Conservation (phyloP, 306 rosid species). For the Cucumis hystrix region DNA sequence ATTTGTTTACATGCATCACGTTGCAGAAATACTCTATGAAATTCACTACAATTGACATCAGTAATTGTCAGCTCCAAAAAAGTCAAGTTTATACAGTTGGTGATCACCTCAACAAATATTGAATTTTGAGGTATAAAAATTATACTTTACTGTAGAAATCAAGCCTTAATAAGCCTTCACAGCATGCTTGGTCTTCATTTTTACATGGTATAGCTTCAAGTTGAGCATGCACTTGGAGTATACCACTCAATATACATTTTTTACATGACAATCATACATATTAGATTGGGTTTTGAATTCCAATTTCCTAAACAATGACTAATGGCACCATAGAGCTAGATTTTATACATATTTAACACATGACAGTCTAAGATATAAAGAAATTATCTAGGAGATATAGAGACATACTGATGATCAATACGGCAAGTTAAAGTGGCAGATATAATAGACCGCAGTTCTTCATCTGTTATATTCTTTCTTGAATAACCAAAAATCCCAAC, state of each 20-base stretch:
- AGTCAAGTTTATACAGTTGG: background rate
- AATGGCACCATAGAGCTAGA: background rate
- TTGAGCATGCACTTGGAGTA: background rate
- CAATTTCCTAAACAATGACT: background rate
- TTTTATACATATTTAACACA: background rate
- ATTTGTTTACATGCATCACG: background rate
- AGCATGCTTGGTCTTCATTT: background rate
- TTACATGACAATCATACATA: background rate
- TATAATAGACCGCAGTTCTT: conserved; percentile 60
- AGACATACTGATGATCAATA: conserved; percentile 79
- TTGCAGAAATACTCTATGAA: background rate
- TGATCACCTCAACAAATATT: background rate
- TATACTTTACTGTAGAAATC: background rate
- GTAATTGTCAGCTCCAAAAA: background rate
- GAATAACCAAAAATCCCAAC: conserved; percentile 82
- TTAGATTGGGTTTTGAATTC: background rate
- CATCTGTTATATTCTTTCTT: conserved; percentile 65
- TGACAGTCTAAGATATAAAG: background rate
- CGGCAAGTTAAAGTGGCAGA: conserved; percentile 91
- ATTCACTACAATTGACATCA: background rate
- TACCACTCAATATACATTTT: background rate
- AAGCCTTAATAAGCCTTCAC: background rate
- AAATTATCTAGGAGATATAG: background rate
- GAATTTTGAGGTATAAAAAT: background rate
- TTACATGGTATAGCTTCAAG: background rate